Conservation (phyloP, 140 eudicot species). For the Stevia rebaudiana region DNA sequence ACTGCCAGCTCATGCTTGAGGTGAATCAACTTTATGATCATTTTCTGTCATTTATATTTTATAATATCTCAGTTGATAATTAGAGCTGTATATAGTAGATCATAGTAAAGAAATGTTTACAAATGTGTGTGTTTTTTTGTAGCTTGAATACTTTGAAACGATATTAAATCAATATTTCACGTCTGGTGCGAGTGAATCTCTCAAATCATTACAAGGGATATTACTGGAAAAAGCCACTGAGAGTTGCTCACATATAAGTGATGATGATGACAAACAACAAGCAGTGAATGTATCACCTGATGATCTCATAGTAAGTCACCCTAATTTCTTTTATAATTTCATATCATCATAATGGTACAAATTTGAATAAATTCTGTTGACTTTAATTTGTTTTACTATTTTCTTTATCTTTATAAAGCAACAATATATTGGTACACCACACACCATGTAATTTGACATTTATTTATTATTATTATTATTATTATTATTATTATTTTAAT, state of each 20-base stretch:
- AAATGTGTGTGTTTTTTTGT: conserved; percentile 19
- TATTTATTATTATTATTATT: no score
- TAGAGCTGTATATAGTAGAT: background rate
- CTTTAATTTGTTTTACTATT: background rate
- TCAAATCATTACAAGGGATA: conserved; percentile 76
- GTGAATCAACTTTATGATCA: conserved; percentile 29
- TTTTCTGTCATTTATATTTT: background rate
- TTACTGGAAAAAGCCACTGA: conserved; percentile 36
- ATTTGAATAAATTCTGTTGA: background rate
- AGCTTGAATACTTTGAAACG: conserved; percentile 50
- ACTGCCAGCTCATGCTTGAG: conserved; percentile 46
- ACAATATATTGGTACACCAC: background rate
- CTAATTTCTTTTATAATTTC: background rate
- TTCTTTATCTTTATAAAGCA: background rate
- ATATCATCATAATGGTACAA: background rate
- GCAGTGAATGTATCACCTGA: conserved; percentile 27
- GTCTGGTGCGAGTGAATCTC: conserved; percentile 75
- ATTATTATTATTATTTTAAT: no score
- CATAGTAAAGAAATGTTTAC: background rate
- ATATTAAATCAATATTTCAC: conserved; percentile 59
- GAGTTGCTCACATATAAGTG: conserved; percentile 38
- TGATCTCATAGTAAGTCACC: conserved; percentile 33
- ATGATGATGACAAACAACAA: conserved; percentile 44
- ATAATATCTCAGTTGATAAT: background rate
- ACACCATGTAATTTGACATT: no score